These are phyloP conservation scores for Solanum pimpinellifolium DNA, from an alignment of 257 asterid species.

Conservation along the genomic window DNA sequence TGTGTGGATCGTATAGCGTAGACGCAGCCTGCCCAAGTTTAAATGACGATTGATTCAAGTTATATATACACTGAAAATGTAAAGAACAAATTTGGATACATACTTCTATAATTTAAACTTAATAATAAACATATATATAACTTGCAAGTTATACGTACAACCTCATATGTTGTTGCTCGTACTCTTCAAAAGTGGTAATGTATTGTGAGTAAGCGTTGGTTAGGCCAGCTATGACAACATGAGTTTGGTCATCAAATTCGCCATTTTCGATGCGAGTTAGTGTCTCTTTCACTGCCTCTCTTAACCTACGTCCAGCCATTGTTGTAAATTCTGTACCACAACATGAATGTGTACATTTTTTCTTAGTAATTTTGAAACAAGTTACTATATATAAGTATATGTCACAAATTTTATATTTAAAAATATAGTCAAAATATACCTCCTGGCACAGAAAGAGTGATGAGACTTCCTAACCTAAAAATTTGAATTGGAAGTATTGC, in stretches of 20 bases:
- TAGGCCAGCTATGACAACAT: conserved; percentile 44
- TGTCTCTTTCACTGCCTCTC: conserved; percentile 48
- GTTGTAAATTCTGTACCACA: conserved; percentile 45
- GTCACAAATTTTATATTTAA: background rate
- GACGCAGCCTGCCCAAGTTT: conserved; percentile 38
- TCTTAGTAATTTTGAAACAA: background rate
- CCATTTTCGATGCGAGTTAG: conserved; percentile 28
- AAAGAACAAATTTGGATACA: background rate
- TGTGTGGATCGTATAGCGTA: conserved; percentile 56
- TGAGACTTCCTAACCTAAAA: conserved; percentile 35
- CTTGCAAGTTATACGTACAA: background rate
- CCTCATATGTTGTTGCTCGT: conserved; percentile 53
- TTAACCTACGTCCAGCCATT: conserved; percentile 55
- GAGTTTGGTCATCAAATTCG: conserved; percentile 24
- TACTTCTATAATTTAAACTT: background rate
- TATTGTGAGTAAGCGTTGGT: conserved; percentile 51
- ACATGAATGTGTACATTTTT: background rate
- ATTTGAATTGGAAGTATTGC: conserved; percentile 54
- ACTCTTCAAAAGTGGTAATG: conserved; percentile 44
- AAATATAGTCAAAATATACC: conserved; percentile 10
- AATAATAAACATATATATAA: background rate
- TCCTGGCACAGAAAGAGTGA: conserved; percentile 48
- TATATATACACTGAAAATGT: background rate
- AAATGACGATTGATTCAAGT: background rate
- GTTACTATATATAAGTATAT: background rate